These are phyloP conservation scores for Mortierella claussenii DNA, from an alignment of 192 early-diverging fungal genomes.

Conservation along the genomic window DNA sequence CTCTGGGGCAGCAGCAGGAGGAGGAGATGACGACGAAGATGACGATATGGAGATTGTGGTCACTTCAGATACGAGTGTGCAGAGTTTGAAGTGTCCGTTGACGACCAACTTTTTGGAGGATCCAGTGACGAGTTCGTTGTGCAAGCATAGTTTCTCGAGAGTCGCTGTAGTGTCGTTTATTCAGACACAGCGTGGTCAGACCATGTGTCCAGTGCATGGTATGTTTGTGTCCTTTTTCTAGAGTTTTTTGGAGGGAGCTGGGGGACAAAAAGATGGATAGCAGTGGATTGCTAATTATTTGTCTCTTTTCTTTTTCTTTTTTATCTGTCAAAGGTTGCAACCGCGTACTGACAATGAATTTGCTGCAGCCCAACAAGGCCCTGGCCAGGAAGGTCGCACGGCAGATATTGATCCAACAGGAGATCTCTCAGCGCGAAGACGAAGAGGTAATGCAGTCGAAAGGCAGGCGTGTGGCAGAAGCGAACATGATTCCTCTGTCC, in stretches of 20 bases:
- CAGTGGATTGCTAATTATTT: too few species aligned
- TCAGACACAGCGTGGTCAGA: neutral
- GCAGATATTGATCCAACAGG: conserved; percentile 42
- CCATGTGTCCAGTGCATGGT: conserved; percentile 40
- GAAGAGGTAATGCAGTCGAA: conserved; percentile 41
- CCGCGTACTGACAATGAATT: conserved; percentile 25
- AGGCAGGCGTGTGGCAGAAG: too few species aligned
- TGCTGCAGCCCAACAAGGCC: conserved; percentile 55
- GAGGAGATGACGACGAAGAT: conserved; percentile 37
- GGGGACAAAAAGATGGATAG: too few species aligned
- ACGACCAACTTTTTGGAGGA: conserved; percentile 62
- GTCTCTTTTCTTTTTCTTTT: conserved; percentile 2
- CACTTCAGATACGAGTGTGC: conserved; percentile 3
- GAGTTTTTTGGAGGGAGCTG: too few species aligned
- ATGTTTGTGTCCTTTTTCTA: neutral
- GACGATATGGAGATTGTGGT: conserved; percentile 42
- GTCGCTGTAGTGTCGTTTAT: conserved; percentile 48
- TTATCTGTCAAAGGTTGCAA: conserved; percentile 51
- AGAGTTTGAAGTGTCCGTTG: conserved; percentile 59
- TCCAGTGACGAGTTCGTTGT: conserved; percentile 63
- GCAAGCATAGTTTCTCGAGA: conserved; percentile 64
- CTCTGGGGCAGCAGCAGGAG: neutral
- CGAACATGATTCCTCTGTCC: neutral
- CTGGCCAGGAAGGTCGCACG: conserved; percentile 61
- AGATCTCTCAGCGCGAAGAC: conserved; percentile 18